These are phyloP conservation scores for Dactylellina sp. DNA, from an alignment of 2,329 filamentous ascomycete genomes.

Conservation along the genomic window DNA sequence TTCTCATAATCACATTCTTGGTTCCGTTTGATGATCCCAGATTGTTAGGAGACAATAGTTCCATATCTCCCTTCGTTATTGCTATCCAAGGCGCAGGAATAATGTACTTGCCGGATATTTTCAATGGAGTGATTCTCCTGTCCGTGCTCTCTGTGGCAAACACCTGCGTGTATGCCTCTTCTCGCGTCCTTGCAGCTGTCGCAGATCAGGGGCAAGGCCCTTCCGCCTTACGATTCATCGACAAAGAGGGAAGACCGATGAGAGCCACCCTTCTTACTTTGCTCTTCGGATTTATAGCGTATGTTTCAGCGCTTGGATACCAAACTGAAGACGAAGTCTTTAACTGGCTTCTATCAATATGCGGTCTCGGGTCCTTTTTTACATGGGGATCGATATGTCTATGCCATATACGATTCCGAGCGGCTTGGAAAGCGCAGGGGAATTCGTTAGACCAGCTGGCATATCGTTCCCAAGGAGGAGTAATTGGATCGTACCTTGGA, in stretches of 20 bases:
- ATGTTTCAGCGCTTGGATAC: constrained; percentile 49
- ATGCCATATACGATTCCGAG: constrained; percentile 75
- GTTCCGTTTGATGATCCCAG: constrained; percentile 64
- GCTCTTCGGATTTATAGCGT: constrained; percentile 49
- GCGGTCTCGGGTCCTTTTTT: constrained; percentile 78
- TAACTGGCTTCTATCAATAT: constrained; percentile 76
- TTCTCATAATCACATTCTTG: constrained; percentile 66
- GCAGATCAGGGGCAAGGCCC: constrained; percentile 69
- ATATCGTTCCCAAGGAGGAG: constrained; percentile 46
- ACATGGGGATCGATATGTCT: constrained; percentile 78
- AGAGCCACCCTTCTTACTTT: constrained; percentile 46
- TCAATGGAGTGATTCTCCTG: constrained; percentile 75
- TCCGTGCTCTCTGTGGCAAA: constrained; percentile 73
- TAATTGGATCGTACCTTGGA: constrained; percentile 47
- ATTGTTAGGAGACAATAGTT: constrained; percentile 63
- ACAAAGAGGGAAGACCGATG: constrained; percentile 71
- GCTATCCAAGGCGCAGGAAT: constrained; percentile 73
- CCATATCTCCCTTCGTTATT: constrained; percentile 73
- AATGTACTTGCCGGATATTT: constrained; percentile 71
- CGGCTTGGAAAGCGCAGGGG: constrained; percentile 72
- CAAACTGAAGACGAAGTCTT: constrained; percentile 66
- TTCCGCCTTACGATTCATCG: constrained; percentile 71
- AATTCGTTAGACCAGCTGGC: constrained; percentile 67
- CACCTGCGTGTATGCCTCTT: constrained; percentile 66
- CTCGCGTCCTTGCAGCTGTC: constrained; percentile 68